A percentile compares a stretch with the other conserved stretches of the same genome.
Conservation (phyloP, 257 asterid species). For the Capsicum chinense region DNA sequence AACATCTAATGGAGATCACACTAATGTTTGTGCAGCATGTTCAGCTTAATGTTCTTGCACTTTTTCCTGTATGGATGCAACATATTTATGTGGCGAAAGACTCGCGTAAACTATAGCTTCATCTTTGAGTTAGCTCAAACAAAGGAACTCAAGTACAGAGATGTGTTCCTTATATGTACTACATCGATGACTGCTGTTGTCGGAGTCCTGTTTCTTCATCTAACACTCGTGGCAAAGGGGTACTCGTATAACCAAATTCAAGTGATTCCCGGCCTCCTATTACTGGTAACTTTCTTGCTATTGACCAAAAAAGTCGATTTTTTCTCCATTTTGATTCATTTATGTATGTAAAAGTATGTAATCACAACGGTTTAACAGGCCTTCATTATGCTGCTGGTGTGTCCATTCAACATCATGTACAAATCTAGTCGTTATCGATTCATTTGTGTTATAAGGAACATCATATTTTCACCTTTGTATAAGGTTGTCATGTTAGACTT, state of each 20-base stretch:
- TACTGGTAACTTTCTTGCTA: slow-evolving; percentile 57
- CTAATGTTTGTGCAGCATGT: slow-evolving; percentile 70
- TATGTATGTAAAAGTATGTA: not conserved
- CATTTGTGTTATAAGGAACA: slow-evolving; percentile 71
- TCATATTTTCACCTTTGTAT: slow-evolving; percentile 75
- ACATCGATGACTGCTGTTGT: slow-evolving; percentile 71
- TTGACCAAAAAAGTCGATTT: not conserved
- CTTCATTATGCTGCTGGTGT: slow-evolving; percentile 55
- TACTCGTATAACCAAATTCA: slow-evolving; percentile 65
- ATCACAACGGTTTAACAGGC: slow-evolving; percentile 39
- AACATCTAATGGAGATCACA: not conserved
- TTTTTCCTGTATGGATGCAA: slow-evolving; percentile 86
- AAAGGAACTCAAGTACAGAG: slow-evolving; percentile 72
- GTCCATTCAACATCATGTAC: slow-evolving; percentile 80
- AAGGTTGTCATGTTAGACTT: slow-evolving; percentile 94
- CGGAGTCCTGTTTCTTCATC: slow-evolving; percentile 74
- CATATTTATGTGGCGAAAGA: slow-evolving; percentile 89
- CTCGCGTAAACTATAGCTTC: slow-evolving; percentile 82
- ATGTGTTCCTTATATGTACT: slow-evolving; percentile 80
- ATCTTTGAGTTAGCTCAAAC: slow-evolving; percentile 72
- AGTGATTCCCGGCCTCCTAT: slow-evolving; percentile 72
- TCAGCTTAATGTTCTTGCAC: slow-evolving; percentile 80
- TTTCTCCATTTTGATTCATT: not conserved
- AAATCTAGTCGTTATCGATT: slow-evolving; percentile 83
- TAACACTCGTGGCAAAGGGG: slow-evolving; percentile 71